phyloP scores from a whole-genome alignment of 2,329 filamentous ascomycete genomes.

The Plenodomus tracheiphilus region DNA sequence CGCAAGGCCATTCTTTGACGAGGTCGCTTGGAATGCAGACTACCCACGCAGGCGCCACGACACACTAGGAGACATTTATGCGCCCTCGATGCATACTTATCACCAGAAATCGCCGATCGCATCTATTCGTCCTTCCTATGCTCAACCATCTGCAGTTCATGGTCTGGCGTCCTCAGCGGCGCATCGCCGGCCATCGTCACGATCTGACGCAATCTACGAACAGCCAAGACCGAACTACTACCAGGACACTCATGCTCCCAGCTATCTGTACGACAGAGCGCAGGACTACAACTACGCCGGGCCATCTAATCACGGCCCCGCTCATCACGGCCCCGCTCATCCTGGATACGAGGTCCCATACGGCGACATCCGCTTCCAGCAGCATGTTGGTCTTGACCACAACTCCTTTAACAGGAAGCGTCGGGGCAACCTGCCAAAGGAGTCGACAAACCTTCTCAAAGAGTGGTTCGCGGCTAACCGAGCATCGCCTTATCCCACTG shows the following conservation, averaged over 20 bases:
- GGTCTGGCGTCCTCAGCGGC: slow-evolving; percentile 7
- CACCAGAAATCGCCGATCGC: slow-evolving; percentile 33
- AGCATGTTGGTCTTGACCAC: slow-evolving; percentile 31
- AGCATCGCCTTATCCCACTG: slow-evolving; percentile 78
- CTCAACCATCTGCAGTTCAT: slow-evolving; percentile 11
- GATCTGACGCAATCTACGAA: slow-evolving; percentile 18
- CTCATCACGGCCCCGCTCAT: too few relatives aligned
- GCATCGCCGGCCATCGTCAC: slow-evolving; percentile 17
- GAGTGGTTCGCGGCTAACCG: slow-evolving; percentile 67
- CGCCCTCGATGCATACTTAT: slow-evolving; percentile 21
- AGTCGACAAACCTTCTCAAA: slow-evolving; percentile 79
- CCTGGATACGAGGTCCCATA: slow-evolving; percentile 24
- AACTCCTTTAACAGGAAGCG: slow-evolving; percentile 55
- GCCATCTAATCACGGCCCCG: slow-evolving; percentile 13
- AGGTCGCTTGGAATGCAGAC: slow-evolving; percentile 26
- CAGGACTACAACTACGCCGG: slow-evolving; percentile 25
- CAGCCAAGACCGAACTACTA: slow-evolving; percentile 28
- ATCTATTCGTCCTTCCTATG: slow-evolving; percentile 20
- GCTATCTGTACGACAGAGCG: slow-evolving; percentile 22
- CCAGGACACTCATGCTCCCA: slow-evolving; percentile 24
- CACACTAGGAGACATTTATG: slow-evolving; percentile 27
- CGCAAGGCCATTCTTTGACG: slow-evolving; percentile 32
- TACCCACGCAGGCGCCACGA: slow-evolving; percentile 35
- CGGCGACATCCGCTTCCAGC: slow-evolving; percentile 36
- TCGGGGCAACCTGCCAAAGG: slow-evolving; percentile 86